phyloP scores from a whole-genome alignment of 2,329 filamentous ascomycete genomes.

The Albophoma yamanashiensis region DNA sequence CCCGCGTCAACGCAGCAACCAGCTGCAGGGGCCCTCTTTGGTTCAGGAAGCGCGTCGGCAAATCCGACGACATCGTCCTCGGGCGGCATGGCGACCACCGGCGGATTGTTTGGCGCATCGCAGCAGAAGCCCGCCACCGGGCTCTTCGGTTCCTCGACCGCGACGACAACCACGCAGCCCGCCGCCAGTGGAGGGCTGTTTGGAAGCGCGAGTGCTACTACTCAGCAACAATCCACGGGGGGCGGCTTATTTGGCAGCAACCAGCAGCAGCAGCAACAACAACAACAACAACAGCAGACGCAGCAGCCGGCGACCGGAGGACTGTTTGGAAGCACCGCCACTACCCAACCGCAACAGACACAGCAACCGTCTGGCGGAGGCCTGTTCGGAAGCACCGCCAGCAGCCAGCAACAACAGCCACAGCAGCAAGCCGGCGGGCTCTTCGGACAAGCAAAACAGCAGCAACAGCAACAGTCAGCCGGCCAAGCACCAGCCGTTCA shows the following conservation, averaged over 20 bases:
- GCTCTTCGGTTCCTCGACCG: constrained; percentile 18
- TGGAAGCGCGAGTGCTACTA: constrained; percentile 1
- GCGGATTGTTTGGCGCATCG: constrained; percentile 24
- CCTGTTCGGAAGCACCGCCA: constrained; percentile 11
- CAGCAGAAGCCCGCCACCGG: constrained; percentile 15
- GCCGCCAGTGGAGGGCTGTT: constrained; percentile 11
- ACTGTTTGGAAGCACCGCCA: constrained; percentile 19
- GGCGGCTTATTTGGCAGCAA: constrained; percentile 7
- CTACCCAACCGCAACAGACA: constrained; percentile 14
- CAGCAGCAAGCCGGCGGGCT: constrained; percentile 14
- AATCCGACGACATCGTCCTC: constrained; percentile 15
- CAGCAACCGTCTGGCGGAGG: constrained; percentile 10
- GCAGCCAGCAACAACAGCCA: constrained; percentile 12
- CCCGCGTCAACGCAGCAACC: constrained; percentile 19
- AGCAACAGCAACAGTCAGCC: constrained; percentile 21
- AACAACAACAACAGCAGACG: not conserved
- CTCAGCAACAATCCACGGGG: constrained; percentile 1
- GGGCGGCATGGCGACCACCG: constrained; percentile 23
- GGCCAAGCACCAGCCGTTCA: constrained; percentile 60
- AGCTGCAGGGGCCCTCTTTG: constrained; percentile 25
- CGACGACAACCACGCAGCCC: constrained; percentile 11
- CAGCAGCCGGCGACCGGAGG: constrained; percentile 10
- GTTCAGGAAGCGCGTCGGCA: constrained; percentile 16
- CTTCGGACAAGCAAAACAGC: constrained; percentile 15
- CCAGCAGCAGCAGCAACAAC: constrained; percentile 2